Percentiles rank a stretch among this genome's conserved stretches.
Evolutionary conservation across 441 rosid genomes (phyloP).

Genomic region (Eutrema salsugineum): DNA sequence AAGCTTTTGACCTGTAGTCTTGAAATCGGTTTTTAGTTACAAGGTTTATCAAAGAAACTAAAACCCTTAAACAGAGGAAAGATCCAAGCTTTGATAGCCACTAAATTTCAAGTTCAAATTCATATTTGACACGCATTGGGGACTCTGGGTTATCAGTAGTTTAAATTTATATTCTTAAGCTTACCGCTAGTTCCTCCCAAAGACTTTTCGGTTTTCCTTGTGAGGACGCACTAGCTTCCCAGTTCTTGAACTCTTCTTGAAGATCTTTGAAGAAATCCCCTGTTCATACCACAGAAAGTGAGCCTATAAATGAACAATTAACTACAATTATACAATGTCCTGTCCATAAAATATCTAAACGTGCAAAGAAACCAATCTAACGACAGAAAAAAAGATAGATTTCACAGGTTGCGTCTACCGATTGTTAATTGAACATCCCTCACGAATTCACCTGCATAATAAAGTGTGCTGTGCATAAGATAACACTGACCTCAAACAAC

Average conservation of each 20-base stretch:
- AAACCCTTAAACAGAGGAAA: background rate
- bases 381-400: background rate
- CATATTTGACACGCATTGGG: background rate
- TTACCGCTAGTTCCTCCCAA: slow-evolving; percentile 95
- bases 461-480: slow-evolving; percentile 62
- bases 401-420: slow-evolving; percentile 58
- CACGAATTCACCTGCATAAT: slow-evolving; percentile 92
- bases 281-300: slow-evolving; percentile 38
- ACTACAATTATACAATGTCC: background rate
- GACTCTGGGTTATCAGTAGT: background rate
- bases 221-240: slow-evolving; percentile 83
- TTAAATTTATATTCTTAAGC: background rate
- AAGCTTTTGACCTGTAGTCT: background rate
- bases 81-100: background rate
- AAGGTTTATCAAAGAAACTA: background rate
- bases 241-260: slow-evolving; percentile 83
- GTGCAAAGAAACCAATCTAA: background rate
- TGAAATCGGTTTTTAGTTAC: background rate
- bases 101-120: background rate
- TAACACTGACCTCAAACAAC: slow-evolving; percentile 29
- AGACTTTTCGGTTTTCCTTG: slow-evolving; percentile 91
- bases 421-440: slow-evolving; percentile 85
- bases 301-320: slow-evolving; percentile 14
- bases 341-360: background rate
- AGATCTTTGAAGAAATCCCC: slow-evolving; percentile 90